Conservation (phyloP, 2,329 filamentous ascomycete genomes). For the Blastomyces parvus region DNA sequence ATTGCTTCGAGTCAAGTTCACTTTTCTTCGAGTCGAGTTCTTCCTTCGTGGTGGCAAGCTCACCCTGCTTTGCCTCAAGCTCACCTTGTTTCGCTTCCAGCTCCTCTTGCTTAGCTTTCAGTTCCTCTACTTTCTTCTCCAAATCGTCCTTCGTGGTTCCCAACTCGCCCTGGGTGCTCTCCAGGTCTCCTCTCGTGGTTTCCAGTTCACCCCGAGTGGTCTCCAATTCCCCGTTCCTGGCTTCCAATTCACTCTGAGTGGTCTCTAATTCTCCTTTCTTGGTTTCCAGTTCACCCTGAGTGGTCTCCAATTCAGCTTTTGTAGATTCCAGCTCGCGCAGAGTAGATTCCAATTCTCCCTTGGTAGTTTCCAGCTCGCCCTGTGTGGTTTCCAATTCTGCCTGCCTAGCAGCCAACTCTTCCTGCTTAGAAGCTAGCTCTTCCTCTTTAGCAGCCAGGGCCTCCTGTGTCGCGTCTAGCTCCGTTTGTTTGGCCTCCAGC, state of each 20-base stretch:
- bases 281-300: conserved; percentile 13
- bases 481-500: conserved; percentile 22
- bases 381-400: conserved; percentile 11
- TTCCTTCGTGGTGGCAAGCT: conserved; percentile 16
- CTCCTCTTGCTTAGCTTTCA: background rate
- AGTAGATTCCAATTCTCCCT: conserved; percentile 10
- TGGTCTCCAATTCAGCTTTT: conserved; percentile 10
- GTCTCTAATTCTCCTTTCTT: conserved; percentile 11
- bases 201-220: too few species aligned
- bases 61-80: conserved; percentile 6
- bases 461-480: conserved; percentile 21
- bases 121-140: background rate
- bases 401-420: conserved; percentile 19
- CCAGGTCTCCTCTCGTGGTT: conserved; percentile 10
- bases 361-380: conserved; percentile 16
- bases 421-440: conserved; percentile 22
- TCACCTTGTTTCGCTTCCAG: conserved; percentile 18
- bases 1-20: conserved; percentile 17
- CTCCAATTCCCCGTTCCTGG: too few species aligned
- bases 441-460: conserved; percentile 23
- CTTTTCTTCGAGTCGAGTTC: conserved; percentile 22
- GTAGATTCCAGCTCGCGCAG: conserved; percentile 13
- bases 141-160: conserved; percentile 13
- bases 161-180: conserved; percentile 12
- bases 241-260: too few species aligned